Evolutionary conservation across 805 yeast species (phyloP).

Genomic region (Nakazawaea ambrosiae): DNA sequence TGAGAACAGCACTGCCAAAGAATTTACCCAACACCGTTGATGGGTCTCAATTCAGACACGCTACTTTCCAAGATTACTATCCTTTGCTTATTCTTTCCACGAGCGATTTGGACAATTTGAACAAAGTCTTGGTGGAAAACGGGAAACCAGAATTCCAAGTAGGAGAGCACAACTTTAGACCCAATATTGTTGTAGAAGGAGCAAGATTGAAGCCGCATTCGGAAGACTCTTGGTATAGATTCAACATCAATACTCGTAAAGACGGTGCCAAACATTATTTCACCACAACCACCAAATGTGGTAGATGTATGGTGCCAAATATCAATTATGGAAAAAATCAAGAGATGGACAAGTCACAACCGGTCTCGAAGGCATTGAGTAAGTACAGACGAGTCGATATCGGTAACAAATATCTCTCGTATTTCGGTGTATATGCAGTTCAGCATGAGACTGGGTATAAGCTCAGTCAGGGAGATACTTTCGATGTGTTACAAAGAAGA

Average conservation of each 20-base stretch:
- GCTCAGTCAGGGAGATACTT: conserved; percentile 18
- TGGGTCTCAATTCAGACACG: conserved; percentile 11
- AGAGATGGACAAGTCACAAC: conserved; percentile 15
- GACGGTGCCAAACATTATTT: conserved; percentile 13
- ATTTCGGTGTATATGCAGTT: conserved; percentile 22
- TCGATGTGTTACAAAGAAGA: conserved; percentile 17
- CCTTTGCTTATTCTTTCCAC: conserved; percentile 20
- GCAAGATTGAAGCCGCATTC: neutral
- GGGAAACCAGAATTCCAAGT: conserved; percentile 12
- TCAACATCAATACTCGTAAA: conserved; percentile 14
- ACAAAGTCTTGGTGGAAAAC: conserved; percentile 8
- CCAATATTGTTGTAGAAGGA: conserved; percentile 19
- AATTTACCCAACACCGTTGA: conserved; percentile 4
- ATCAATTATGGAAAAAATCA: conserved; percentile 12
- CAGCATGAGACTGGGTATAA: conserved; percentile 17
- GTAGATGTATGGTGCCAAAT: conserved; percentile 23
- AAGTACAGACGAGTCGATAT: conserved; percentile 24
- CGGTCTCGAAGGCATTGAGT: conserved; percentile 18
- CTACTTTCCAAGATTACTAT: conserved; percentile 24
- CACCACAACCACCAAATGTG: conserved; percentile 20
- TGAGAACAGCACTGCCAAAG: conserved; percentile 18
- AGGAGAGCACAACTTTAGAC: conserved; percentile 18
- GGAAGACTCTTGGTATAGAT: conserved; percentile 18
- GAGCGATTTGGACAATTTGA: conserved; percentile 15
- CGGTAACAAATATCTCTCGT: conserved; percentile 16